Base-by-base conservation (phyloP, 345 rosid genomes). In the Eucalyptus leucophloia region DNA sequence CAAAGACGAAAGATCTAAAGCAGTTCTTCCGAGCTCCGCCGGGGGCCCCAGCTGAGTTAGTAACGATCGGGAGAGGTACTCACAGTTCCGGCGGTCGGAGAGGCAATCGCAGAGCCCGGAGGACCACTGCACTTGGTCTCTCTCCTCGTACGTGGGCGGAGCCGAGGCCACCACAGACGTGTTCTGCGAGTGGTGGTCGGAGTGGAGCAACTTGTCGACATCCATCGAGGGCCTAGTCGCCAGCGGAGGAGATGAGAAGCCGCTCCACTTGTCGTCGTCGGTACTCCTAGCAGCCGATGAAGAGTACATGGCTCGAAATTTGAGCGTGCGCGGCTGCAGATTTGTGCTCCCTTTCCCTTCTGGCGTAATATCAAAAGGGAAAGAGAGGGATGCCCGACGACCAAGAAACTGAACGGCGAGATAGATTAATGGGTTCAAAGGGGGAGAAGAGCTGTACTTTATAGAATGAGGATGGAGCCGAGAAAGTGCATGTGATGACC, bases 51-150 rank as follows among this genome's bases (percentile, higher is more conserved):
- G 47, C 49, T 7, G 87, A 28, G 50, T 16, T 7, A 8, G n/a
- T 5, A 6, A 32, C 19, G 28, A 86, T 24, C 17, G 28, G 49
- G 37, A 86, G 58, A 24, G 40, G 4, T 47, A 50, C 93, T 93
- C 88, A 93, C 93, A 93, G 90, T 88, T 92, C 28, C 90, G 56
- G 19, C 60, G 26, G 62, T 93, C 93, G 40, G 91, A 88, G 89
- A 92, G 90, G 92, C 94, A 93, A 67, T 89, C 92, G 54, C 86
- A 93, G 24, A 93, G 91, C 44, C 94, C 93, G 24, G 93, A 53
- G 81, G 94, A 92, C 94, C 94, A 93, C 30, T 91, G 88, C 8
- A 44, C 40, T 49, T 86, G 10, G 5, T 49, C 87, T 24, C 40
- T 49, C 87, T 49, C 89, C 88, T 80, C 87, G 15, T 37, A 56